Conservation (phyloP, 148 eudicot species). For the Rheum nobile region DNA sequence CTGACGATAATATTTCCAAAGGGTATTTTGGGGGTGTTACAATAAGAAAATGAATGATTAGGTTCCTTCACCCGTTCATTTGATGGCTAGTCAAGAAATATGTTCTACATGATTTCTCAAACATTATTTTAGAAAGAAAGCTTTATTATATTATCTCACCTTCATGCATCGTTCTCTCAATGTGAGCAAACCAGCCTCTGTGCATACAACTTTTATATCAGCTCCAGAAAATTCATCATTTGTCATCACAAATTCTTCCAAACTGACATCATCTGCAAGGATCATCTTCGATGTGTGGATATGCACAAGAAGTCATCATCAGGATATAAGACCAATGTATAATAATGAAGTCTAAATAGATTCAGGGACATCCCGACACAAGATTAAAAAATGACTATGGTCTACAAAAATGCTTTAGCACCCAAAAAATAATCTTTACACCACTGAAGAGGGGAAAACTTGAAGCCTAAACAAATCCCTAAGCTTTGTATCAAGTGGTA, state of each 20-base stretch:
- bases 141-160: conserved; percentile 24
- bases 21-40: too few relatives aligned
- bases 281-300: conserved; percentile 95
- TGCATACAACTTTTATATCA: conserved; percentile 87
- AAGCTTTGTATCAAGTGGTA: too few relatives aligned
- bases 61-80: too few relatives aligned
- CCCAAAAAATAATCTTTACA: background rate
- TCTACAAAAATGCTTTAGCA: background rate
- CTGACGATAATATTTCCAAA: too few relatives aligned
- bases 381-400: background rate
- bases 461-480: background rate
- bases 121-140: background rate
- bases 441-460: background rate
- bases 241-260: conserved; percentile 92
- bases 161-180: conserved; percentile 88
- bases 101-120: too few relatives aligned
- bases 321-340: background rate
- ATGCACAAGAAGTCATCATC: conserved; percentile 10
- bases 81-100: too few relatives aligned
- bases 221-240: conserved; percentile 95
- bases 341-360: background rate
- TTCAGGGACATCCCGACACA: background rate
- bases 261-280: conserved; percentile 73
- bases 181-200: conserved; percentile 88
- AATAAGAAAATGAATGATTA: too few relatives aligned